phyloP scores from a whole-genome alignment of 1,139 yeast genomes.

The Lizanozyma gosingica region DNA sequence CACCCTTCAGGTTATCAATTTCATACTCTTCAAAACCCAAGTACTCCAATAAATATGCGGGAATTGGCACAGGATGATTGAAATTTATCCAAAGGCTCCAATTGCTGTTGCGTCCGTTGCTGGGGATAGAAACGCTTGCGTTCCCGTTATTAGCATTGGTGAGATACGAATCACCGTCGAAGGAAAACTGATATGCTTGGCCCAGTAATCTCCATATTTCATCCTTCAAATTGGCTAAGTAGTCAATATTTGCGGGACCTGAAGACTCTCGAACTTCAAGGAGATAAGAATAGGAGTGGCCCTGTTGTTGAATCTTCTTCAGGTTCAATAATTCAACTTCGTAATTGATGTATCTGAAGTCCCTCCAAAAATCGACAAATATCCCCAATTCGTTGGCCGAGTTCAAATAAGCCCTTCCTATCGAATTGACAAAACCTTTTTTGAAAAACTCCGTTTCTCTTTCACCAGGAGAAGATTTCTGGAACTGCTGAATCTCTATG shows the following conservation, averaged over 20 bases:
- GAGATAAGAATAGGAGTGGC: neutral
- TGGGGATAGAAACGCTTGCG: constrained; percentile 3
- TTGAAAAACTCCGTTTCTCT: constrained; percentile 13
- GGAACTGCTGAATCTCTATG: constrained; percentile 8
- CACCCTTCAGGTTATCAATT: neutral
- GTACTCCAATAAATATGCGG: constrained; percentile 3
- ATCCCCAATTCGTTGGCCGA: constrained; percentile 21
- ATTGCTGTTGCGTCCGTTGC: neutral
- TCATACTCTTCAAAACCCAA: constrained; percentile 1
- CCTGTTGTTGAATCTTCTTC: neutral
- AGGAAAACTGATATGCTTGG: neutral
- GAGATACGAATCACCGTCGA: neutral
- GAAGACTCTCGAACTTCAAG: neutral
- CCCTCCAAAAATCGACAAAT: constrained; percentile 30
- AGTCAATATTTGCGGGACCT: neutral
- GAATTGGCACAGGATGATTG: constrained; percentile 1
- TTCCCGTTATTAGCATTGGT: neutral
- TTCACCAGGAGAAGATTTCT: constrained; percentile 5
- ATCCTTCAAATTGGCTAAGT: neutral
- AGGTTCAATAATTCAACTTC: neutral
- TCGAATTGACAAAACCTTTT: constrained; percentile 15
- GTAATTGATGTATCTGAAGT: constrained; percentile 15
- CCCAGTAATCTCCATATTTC: constrained; percentile 5
- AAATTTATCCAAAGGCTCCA: neutral
- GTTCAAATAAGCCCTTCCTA: constrained; percentile 18